These are phyloP conservation scores for Annulohypoxylon moriforme DNA, from an alignment of 495 filamentous ascomycete species.

Conservation along the genomic window DNA sequence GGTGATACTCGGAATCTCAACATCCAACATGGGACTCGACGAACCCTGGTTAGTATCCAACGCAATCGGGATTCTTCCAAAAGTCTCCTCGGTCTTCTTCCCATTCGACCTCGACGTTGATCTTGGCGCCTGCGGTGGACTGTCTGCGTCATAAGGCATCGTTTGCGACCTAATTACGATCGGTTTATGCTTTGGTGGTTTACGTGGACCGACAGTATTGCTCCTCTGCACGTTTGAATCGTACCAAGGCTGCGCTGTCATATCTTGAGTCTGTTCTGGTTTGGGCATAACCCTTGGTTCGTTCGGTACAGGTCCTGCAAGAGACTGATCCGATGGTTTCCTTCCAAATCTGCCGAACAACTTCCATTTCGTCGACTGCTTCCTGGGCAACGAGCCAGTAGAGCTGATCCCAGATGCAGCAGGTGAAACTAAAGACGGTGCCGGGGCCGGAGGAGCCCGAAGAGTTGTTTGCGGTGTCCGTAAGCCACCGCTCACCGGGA, in stretches of 20 bases:
- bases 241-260: slow-evolving; percentile 10
- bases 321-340: slow-evolving; percentile 48
- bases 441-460: slow-evolving; percentile 29
- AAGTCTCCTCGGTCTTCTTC: slow-evolving; percentile 27
- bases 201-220: slow-evolving; percentile 50
- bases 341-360: slow-evolving; percentile 63
- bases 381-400: slow-evolving; percentile 56
- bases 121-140: slow-evolving; percentile 15
- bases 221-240: slow-evolving; percentile 47
- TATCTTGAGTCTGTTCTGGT: slow-evolving; percentile 19
- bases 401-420: slow-evolving; percentile 41
- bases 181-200: slow-evolving; percentile 52
- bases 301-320: slow-evolving; percentile 20
- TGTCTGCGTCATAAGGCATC: slow-evolving; percentile 40
- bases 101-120: slow-evolving; percentile 8
- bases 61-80: slow-evolving; percentile 30
- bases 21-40: slow-evolving; percentile 63
- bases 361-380: slow-evolving; percentile 61
- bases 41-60: slow-evolving; percentile 22
- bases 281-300: slow-evolving; percentile 28
- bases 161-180: slow-evolving; percentile 54
- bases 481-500: slow-evolving; percentile 29
- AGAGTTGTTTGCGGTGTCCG: slow-evolving; percentile 30
- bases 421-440: slow-evolving; percentile 33
- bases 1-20: slow-evolving; percentile 82